Conservation (phyloP, 2,329 filamentous ascomycete species). For the Claviceps cyperi region DNA sequence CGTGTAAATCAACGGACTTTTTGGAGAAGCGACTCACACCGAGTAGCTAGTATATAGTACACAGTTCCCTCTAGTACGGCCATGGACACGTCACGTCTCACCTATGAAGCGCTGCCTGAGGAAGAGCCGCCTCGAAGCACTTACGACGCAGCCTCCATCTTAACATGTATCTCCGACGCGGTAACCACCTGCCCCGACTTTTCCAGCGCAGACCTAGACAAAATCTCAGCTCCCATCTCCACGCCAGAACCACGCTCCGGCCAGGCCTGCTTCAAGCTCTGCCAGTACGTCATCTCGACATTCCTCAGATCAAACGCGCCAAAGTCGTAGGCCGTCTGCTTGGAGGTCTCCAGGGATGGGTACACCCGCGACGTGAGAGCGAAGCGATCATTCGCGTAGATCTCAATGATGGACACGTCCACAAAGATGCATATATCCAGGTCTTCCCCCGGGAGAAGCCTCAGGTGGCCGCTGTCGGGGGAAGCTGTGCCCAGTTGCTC, state of each 20-base stretch:
- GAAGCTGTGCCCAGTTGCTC: slow-evolving; percentile 2
- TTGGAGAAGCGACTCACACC: no score
- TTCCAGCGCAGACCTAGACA: slow-evolving; percentile 1
- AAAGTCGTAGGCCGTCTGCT: background rate
- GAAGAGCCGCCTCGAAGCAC: background rate
- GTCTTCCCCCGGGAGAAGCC: slow-evolving; percentile 8
- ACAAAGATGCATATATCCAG: slow-evolving; percentile 9
- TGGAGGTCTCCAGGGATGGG: slow-evolving; percentile 7
- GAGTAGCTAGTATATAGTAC: no score
- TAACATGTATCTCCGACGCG: background rate
- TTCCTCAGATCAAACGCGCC: slow-evolving; percentile 1
- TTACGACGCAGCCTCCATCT: slow-evolving; percentile 2
- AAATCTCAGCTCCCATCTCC: slow-evolving; percentile 3
- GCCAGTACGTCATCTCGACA: slow-evolving; percentile 3
- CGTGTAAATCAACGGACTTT: no score
- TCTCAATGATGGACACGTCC: slow-evolving; percentile 11
- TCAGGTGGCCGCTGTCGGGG: slow-evolving; percentile 1
- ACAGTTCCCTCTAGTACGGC: no score
- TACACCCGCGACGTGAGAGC: slow-evolving; percentile 12
- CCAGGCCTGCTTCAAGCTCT: slow-evolving; percentile 2
- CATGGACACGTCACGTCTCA: no score
- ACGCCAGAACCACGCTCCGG: slow-evolving; percentile 1
- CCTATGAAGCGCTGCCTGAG: no score
- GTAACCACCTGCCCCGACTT: background rate
- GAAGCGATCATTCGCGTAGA: slow-evolving; percentile 11